These are phyloP conservation scores for Quercus ilex DNA, from an alignment of 306 rosid species.

Conservation along the genomic window DNA sequence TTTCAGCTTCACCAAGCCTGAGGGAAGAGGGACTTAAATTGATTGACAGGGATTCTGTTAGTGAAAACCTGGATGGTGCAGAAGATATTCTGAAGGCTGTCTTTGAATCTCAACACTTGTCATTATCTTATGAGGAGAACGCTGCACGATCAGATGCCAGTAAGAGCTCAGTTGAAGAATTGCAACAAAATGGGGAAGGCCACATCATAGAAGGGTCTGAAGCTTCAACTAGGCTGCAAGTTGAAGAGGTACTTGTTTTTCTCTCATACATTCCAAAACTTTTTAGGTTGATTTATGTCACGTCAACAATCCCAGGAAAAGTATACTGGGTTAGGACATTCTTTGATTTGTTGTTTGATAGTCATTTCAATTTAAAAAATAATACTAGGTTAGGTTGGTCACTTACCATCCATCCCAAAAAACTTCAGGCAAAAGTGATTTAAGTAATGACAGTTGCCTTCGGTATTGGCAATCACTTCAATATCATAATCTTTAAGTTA, in stretches of 20 bases:
- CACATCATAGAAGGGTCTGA: conserved; percentile 27
- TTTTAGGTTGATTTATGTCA: neutral
- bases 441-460: neutral
- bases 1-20: conserved; percentile 27
- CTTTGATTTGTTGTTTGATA: conserved; percentile 4
- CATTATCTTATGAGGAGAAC: conserved; percentile 29
- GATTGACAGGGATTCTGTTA: conserved; percentile 16
- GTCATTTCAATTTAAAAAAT: conserved; percentile 5
- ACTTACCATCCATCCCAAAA: neutral
- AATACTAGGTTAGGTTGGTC: conserved; percentile 2
- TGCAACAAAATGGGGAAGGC: conserved; percentile 30
- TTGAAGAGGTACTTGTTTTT: conserved; percentile 53
- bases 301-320: neutral
- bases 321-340: neutral
- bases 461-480: neutral
- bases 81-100: conserved; percentile 29
- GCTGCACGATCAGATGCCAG: conserved; percentile 11
- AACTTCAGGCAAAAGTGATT: neutral
- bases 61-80: conserved; percentile 27
- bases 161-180: conserved; percentile 22
- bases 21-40: conserved; percentile 32
- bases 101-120: conserved; percentile 33
- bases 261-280: conserved; percentile 9
- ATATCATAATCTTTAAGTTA: neutral
- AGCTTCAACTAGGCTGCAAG: conserved; percentile 32